Conservation (phyloP, 192 early-diverging fungal species). For the Rhizophlyctis rosea region DNA sequence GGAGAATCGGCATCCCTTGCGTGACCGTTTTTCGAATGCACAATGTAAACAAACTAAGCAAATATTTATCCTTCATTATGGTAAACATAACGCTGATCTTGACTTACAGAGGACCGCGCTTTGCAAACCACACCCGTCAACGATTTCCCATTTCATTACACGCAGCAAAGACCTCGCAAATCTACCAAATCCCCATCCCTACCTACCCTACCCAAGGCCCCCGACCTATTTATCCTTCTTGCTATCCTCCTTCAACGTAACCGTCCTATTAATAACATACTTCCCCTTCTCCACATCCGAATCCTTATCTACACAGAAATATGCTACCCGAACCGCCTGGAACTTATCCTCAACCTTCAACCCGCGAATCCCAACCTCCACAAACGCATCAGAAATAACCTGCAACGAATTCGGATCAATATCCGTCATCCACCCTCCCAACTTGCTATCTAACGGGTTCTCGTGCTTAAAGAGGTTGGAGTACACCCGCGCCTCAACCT, state of each 20-base stretch:
- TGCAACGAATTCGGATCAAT: constrained; percentile 77
- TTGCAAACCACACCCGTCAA: too few relatives aligned
- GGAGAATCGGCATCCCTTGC: too few relatives aligned
- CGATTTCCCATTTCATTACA: too few relatives aligned
- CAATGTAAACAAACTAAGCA: too few relatives aligned
- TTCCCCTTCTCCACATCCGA: constrained; percentile 59
- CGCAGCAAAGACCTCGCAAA: too few relatives aligned
- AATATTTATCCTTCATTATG: too few relatives aligned
- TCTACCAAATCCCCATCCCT: too few relatives aligned
- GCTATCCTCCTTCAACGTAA: constrained; percentile 51
- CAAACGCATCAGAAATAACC: constrained; percentile 65
- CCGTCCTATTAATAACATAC: constrained; percentile 57
- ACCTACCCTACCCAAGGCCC: too few relatives aligned
- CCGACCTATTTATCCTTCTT: constrained; percentile 47
- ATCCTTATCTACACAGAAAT: constrained; percentile 97
- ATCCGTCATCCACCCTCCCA: constrained; percentile 86
- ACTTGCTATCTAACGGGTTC: constrained; percentile 76
- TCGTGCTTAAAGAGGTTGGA: constrained; percentile 83
- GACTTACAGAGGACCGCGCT: too few relatives aligned
- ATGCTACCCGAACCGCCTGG: constrained; percentile 95
- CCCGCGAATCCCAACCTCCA: constrained; percentile 80
- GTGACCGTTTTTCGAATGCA: too few relatives aligned
- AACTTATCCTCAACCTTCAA: constrained; percentile 81
- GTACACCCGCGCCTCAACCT: constrained; percentile 82
- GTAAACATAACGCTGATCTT: too few relatives aligned